Percentiles rank a stretch among this genome's conserved stretches.
phyloP scores from a whole-genome alignment of 331 rosid genomes.

The Arachis monticola region DNA sequence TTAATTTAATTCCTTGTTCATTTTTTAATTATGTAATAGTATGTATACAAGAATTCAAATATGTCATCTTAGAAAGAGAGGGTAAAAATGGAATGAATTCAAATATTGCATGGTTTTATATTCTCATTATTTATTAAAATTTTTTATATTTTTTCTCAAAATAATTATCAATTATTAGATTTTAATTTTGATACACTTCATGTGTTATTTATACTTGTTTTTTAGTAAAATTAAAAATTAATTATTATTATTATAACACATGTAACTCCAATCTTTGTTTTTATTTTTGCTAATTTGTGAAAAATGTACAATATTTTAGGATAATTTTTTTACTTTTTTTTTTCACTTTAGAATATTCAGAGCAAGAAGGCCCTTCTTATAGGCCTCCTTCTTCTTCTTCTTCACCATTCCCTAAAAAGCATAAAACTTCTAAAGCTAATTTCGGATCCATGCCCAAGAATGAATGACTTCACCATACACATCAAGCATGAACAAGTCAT shows the following conservation, averaged over 20 bases:
- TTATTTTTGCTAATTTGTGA: not conserved
- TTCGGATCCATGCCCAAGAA: not conserved
- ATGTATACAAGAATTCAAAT: not conserved
- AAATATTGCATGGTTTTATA: too few species aligned
- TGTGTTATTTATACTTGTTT: too few species aligned
- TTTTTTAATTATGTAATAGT: not conserved
- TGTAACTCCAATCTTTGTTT: too few species aligned
- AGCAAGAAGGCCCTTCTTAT: not conserved
- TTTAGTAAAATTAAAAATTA: too few species aligned
- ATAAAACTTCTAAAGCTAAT: not conserved
- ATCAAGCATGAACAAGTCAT: not conserved
- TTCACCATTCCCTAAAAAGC: not conserved
- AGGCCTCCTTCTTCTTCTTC: conserved; percentile 12
- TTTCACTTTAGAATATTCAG: not conserved
- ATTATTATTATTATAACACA: too few species aligned
- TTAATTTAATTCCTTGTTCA: not conserved
- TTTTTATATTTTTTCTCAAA: too few species aligned
- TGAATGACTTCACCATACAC: not conserved
- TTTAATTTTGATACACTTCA: too few species aligned
- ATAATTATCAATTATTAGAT: too few species aligned
- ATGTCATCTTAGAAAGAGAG: not conserved
- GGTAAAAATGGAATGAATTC: not conserved
- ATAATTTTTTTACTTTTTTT: not conserved
- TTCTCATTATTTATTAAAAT: too few species aligned
- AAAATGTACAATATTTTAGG: not conserved